Base-by-base conservation (phyloP, 1,139 yeast genomes). In the Blastobotrys apis region DNA sequence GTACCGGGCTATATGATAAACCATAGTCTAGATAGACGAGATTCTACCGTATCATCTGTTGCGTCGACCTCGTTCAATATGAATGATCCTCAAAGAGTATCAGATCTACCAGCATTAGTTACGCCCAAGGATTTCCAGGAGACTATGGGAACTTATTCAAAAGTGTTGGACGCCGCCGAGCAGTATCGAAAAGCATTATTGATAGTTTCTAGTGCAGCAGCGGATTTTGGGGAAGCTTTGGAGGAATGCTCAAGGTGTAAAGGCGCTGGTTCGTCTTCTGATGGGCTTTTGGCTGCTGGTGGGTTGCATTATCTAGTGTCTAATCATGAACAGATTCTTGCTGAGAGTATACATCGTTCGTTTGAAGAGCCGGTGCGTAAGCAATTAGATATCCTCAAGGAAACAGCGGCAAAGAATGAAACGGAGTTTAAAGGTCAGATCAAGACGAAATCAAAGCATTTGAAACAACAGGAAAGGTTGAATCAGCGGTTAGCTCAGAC, bases 221-320 rank as follows among this genome's bases (percentile, higher is more conserved):
- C 81, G 26, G 81, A 77, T 44, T 79, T 87, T 61, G 95, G 94
- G 0, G 68, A 70, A 5, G 80, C 92, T 1, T 66, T 86, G 48
- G 94, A 85, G 57, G 74, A 73, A 25, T 73, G 81, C 47, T 85
- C 94, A 1, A 73, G 80, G 44, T 75, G 82, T 45, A 80, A 80
- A 58, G 88, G 90, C 29, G 72, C 80, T 26, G 82, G 78, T 13
- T 65, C 67, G 20, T 78, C 81, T 0, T 75, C 81, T 1, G 84
- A 82, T 53, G 87, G 88, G 3, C 63, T 86, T 15, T 66, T 78
- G 53, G 75, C 80, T 38, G 86, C 92, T 0, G 84, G 88, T 34
- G 95, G 95, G 1, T 65, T 87, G 47, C 92, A 86, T 55, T 81
- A 77, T 56, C 71, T 87, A 41, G 75, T 85, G 15, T 81, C 94